Percentiles rank a stretch among this genome's conserved stretches.
These are phyloP conservation scores for Daldinia caldariorum DNA, from an alignment of 495 filamentous ascomycete genomes.

Conservation along the genomic window DNA sequence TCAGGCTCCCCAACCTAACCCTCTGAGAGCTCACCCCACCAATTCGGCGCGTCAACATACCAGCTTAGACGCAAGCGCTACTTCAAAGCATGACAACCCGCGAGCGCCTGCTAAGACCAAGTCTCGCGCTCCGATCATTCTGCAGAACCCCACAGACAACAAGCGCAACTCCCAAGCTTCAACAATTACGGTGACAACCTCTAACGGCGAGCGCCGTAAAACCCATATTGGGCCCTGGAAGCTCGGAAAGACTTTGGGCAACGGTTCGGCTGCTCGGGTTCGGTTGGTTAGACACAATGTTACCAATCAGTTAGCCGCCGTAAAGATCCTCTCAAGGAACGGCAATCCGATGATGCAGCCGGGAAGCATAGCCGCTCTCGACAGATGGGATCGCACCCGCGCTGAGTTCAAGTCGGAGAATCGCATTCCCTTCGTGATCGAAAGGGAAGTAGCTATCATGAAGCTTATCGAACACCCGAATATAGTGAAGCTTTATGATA, in stretches of 20 bases:
- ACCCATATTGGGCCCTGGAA: constrained; percentile 89
- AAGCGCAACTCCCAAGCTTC: constrained; percentile 80
- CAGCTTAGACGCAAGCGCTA: constrained; percentile 23
- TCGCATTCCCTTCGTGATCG: constrained; percentile 84
- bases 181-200: constrained; percentile 67
- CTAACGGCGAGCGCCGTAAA: constrained; percentile 71
- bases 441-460: constrained; percentile 94
- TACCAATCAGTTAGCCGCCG: constrained; percentile 80
- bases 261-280: constrained; percentile 85
- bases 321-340: constrained; percentile 91
- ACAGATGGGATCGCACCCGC: constrained; percentile 57
- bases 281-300: constrained; percentile 79
- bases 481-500: constrained; percentile 89
- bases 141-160: constrained; percentile 61
- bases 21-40: constrained; percentile 43
- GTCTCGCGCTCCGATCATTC: constrained; percentile 53
- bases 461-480: constrained; percentile 94
- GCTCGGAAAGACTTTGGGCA: constrained; percentile 84
- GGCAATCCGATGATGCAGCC: constrained; percentile 75
- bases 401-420: constrained; percentile 65
- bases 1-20: constrained; percentile 23
- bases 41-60: constrained; percentile 26
- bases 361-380: constrained; percentile 79
- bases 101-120: constrained; percentile 5
- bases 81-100: constrained; percentile 36